Base-by-base conservation (phyloP, 2,329 filamentous ascomycete species). In the Colletotrichum cuscutae region DNA sequence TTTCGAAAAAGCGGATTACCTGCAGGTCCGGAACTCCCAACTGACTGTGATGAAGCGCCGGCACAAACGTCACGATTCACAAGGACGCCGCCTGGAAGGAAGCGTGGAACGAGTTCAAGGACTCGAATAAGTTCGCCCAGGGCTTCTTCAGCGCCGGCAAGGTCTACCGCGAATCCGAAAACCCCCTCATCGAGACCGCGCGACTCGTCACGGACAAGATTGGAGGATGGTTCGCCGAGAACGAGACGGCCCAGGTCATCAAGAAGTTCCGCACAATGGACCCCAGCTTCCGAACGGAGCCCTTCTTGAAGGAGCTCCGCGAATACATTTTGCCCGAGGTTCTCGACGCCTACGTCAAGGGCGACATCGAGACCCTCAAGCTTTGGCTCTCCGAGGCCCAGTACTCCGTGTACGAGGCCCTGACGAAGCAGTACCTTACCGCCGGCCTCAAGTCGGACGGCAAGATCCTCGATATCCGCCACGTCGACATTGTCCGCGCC, bases 1-100 rank as follows among this genome's bases (percentile, higher is more conserved):
- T 28, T 88, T 30, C 12, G 1, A 1, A 0, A 24, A 24, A 3
- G 3, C 9, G 5, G 4, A 15, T 49, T 4, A 1, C 26, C 13
- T 30, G 15, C 15, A 8, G 19, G 6, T 19, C 3, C 7, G 32
- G 15, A 22, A 37, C 61, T 56, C 66, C 78, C 80, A 75, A 78
- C 81, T 84, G 80, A 85, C 76, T 64, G 49, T 63, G 75, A 53
- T 72, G 32, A 76, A 98, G 97, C 71, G 97, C 97, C 72, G 97
- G 97, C 73, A 98, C 95, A 70, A 97, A 97, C 80, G 87, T 99
- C 61, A 98, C 96, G 0, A 82, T 99, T 0, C 97, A 99, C 88
- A 99, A 99, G 84, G 97, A 99, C 78, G 92, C 97, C 15, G 94
- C 94, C 26, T 98, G 96, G 95, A 98, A 98, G 85, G 96, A 98